Evolutionary conservation across 805 yeast species (phyloP), one percentile per base, ranked within the genome.

Genomic region (Yarrowia sp.): DNA sequence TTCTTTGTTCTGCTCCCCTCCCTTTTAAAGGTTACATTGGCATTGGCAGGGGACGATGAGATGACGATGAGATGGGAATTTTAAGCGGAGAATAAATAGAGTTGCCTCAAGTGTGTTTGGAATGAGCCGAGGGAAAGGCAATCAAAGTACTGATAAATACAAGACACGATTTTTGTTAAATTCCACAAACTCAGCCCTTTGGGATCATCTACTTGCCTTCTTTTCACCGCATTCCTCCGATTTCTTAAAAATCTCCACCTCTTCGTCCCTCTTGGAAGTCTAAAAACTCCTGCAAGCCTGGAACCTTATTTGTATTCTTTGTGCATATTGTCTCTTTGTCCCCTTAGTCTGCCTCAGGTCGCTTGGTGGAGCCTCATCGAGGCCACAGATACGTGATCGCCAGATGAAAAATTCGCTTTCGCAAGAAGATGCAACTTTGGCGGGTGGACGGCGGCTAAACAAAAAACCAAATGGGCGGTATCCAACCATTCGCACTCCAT

Each of bases 31-130:
- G 61, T 55, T 55, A 55, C 61, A 55, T 55, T 55, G 64, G 64
- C 58, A 52, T 42, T 55, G 64, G 64, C 64, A 58, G 50, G 64
- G 64, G 50, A 58, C 64, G 64, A 58, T 58, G 64, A 43, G 64
- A 58, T 58, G 64, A 42, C 63, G 64, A 58, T 58, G 64, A 58
- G 64, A 58, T 58, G 64, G 64, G 64, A 55, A 40, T 39, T 55
- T 55, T 55, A 55, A 55, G 64, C 64, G 64, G 64, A 58, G 40
- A n/a, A 40, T 36, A 24, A 40, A 39, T 40, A 55, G 36, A n/a
- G 61, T 55, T 55, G 24, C 46, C 36, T 9, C 10, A 40, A 24
- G 9, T 24, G 30, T 24, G 30, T 24, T 24, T 24, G 30, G 30
- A 24, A 24, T 24, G 30, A 24, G 30, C 30, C 3, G 30, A 24